A percentile compares a stretch with the other conserved stretches of the same genome.
These are phyloP conservation scores for Eragrostis curvula DNA, from an alignment of 176 grass and related monocot genomes.

Conservation along the genomic window DNA sequence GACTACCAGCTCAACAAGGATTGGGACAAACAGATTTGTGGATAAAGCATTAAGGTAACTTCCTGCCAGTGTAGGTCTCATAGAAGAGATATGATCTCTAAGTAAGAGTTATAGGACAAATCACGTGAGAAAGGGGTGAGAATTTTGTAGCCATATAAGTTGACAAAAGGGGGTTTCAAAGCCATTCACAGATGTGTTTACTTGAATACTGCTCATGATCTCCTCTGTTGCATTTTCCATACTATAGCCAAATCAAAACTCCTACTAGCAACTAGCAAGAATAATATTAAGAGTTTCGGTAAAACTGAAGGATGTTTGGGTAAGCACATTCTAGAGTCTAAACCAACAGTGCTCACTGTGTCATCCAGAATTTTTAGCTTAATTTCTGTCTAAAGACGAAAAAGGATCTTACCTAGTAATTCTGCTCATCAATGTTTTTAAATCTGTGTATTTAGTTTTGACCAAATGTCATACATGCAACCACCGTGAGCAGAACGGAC, in stretches of 20 bases:
- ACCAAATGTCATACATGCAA: not conserved
- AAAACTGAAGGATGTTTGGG: not conserved
- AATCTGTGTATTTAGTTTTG: not conserved
- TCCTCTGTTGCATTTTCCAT: not conserved
- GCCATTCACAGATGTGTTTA: not conserved
- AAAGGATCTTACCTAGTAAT: too few species aligned
- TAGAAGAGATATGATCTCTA: conserved; percentile 7
- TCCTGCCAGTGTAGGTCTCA: not conserved
- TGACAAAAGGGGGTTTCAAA: not conserved
- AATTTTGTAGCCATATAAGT: conserved; percentile 5
- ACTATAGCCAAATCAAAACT: not conserved
- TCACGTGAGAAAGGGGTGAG: not conserved
- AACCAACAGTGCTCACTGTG: not conserved
- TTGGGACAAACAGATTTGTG: not conserved
- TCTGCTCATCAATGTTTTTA: not conserved
- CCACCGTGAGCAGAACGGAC: not conserved
- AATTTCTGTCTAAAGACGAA: too few species aligned
- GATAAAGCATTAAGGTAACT: not conserved
- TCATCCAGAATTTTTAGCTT: not conserved
- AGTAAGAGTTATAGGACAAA: conserved; percentile 2
- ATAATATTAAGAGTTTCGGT: not conserved
- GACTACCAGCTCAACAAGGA: not conserved
- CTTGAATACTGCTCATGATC: not conserved
- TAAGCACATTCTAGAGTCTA: not conserved
- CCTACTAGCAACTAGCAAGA: not conserved